A percentile compares a stretch with the other conserved stretches of the same genome.
Evolutionary conservation across 2,329 filamentous ascomycete species (phyloP).

Genomic region (Xenosphaeropsis pyriputrescens): DNA sequence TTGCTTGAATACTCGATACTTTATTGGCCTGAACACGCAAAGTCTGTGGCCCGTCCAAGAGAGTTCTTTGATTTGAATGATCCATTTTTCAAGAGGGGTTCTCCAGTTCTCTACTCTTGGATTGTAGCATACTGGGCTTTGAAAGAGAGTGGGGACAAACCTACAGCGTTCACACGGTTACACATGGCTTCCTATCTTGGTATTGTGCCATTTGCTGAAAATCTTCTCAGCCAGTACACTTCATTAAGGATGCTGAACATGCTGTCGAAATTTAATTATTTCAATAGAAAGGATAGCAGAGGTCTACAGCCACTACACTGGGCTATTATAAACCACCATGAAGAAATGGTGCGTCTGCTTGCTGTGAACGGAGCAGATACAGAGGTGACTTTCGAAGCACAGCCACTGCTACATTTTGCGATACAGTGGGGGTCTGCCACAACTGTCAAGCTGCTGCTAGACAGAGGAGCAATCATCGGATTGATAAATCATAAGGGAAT

Average conservation of each 20-base stretch:
- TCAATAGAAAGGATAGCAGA: slow-evolving; percentile 1
- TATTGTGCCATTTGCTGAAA: slow-evolving; percentile 4
- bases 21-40: slow-evolving; percentile 5
- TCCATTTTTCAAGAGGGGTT: slow-evolving; percentile 6
- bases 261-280: neutral
- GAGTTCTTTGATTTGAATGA: slow-evolving; percentile 6
- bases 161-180: slow-evolving; percentile 3
- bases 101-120: slow-evolving; percentile 5
- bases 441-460: neutral
- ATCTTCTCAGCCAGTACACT: slow-evolving; percentile 2
- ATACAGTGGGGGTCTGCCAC: neutral
- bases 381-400: no score
- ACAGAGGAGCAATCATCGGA: slow-evolving; percentile 1
- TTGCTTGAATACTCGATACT: slow-evolving; percentile 5
- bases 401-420: no score
- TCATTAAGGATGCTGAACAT: neutral
- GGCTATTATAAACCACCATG: slow-evolving; percentile 5
- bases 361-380: slow-evolving; percentile 4
- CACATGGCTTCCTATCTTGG: slow-evolving; percentile 7
- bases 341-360: slow-evolving; percentile 4
- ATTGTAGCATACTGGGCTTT: slow-evolving; percentile 3
- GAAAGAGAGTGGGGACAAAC: neutral
- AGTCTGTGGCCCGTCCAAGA: slow-evolving; percentile 3
- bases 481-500: neutral
- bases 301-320: slow-evolving; percentile 1